These are phyloP conservation scores for Epichloe uncinata DNA, from an alignment of 2,329 filamentous ascomycete genomes.

Conservation along the genomic window DNA sequence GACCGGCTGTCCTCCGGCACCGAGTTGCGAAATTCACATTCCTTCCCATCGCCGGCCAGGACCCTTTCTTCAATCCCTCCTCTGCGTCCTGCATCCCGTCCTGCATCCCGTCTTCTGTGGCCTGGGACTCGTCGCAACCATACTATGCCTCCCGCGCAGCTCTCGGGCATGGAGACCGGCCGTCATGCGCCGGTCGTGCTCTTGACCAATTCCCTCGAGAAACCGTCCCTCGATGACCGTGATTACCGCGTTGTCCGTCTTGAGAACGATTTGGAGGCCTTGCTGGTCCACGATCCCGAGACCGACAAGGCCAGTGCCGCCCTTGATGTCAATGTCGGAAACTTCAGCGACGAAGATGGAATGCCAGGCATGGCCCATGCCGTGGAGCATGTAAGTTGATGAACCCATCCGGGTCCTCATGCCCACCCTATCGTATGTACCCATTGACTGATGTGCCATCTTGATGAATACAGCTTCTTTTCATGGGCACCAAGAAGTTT, in stretches of 20 bases:
- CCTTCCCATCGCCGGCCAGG: slow-evolving; percentile 1
- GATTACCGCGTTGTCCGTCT: slow-evolving; percentile 78
- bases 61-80: not conserved
- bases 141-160: slow-evolving; percentile 19
- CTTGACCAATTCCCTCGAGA: slow-evolving; percentile 63
- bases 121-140: not conserved
- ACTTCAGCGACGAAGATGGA: slow-evolving; percentile 80
- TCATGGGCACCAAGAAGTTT: slow-evolving; percentile 99
- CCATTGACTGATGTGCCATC: slow-evolving; percentile 7
- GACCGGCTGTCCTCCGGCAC: not conserved
- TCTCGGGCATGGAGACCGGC: slow-evolving; percentile 21
- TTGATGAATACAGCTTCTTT: slow-evolving; percentile 48
- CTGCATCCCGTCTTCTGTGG: not conserved
- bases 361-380: slow-evolving; percentile 95
- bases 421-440: not conserved
- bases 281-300: slow-evolving; percentile 85
- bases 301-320: slow-evolving; percentile 96
- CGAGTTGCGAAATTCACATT: not conserved
- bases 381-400: slow-evolving; percentile 61
- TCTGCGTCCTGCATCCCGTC: not conserved
- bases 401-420: slow-evolving; percentile 5
- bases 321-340: slow-evolving; percentile 90
- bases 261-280: slow-evolving; percentile 74
- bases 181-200: slow-evolving; percentile 20
- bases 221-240: slow-evolving; percentile 72